Evolutionary conservation across 345 rosid species (phyloP), one percentile per base, ranked within the genome.

Genomic region (Eucalyptus rudis): DNA sequence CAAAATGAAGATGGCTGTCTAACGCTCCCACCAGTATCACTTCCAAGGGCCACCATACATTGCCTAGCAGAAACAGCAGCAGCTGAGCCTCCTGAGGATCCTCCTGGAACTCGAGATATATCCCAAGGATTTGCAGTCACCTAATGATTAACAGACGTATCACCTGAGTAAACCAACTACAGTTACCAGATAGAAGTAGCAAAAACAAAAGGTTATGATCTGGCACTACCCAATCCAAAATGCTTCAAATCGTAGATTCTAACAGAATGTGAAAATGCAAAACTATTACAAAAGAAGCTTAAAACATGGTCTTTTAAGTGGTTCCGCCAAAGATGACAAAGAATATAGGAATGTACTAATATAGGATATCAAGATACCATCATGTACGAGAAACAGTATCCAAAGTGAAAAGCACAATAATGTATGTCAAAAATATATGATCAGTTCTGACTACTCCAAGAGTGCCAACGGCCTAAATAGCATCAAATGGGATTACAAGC

Each of bases 1-100:
- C 99, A 96, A 66, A 97, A 96, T 1, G 99, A 97, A 54, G 99
- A 99, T 24, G 99, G 99, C 92, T 97, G 99, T 86, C 99, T 95
- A 86, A 97, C 99, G 90, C 99, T 97, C 88, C 99, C 99, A 88
- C 99, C 99, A n/a, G 99, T 96, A 94, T 97, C 99, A 93, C 99
- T 97, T 54, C 99, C 99, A 88, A 97, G 96, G 11, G 99, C 93
- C 49, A 96, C 99, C 64, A 94, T 93, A 87, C 99, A 96, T 89
- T 97, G 99, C 92, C 97, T 92, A 43, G 99, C 97, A 64, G 99
- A 95, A 90, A 97, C 99, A 76, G 99, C 97, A 27, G 99, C 99
- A 54, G 99, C 99, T 14, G 99, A 96, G 29, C 99, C 99, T 81
- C 99, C 98, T 9, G 99, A 97, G 49, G 99, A 97, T 89, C 99